Evolutionary conservation across 495 filamentous ascomycete species (phyloP), one percentile per base, ranked within the genome.

Genomic region (Penicillium diatomitis): DNA sequence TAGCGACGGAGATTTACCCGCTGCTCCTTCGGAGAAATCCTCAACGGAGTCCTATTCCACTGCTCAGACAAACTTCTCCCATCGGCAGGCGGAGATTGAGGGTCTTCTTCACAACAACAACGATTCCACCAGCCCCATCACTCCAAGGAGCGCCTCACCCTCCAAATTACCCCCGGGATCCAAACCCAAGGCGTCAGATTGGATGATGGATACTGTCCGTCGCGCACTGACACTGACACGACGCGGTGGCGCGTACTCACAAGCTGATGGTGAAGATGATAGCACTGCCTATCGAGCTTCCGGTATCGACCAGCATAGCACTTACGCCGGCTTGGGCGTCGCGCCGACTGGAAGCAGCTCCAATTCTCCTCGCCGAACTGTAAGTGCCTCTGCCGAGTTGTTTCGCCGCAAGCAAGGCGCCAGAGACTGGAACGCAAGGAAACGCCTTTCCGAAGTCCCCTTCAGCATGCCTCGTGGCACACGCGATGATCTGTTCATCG

Each of bases 11-110:
- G 60, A 67, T 41, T 56, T 54, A 11, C 42, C 58, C 11, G 46
- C 53, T 10, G 48, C 60, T 5, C 53, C 61, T 3, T 59, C 60
- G 6, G 70, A 69, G 9, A 68, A 70, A 27, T 66, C 65, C 8
- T 69, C 71, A 36, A 58, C 77, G n/a, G 80, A 80, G 28, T 84
- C 77, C 42, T 89, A 83, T 60, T 80, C 75, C 35, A 88, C 87
- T 0, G 85, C 85, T 5, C 73, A 74, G 11, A 80, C 80, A 10
- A 76, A 74, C 12, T 79, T 87, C 50, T 69, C 72, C 2, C 72
- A 76, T 11, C 70, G 83, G 8, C 85, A 84, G 53, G 73, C 76
- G 6, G 84, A 91, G 59, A 83, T 80, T 0, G 82, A 85, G 33
- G 64, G 64, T 2, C 66, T 90, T 30, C 75, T 91, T 36, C 53